phyloP scores from a whole-genome alignment of 2,329 filamentous ascomycete species.

The Exophiala bonariae region DNA sequence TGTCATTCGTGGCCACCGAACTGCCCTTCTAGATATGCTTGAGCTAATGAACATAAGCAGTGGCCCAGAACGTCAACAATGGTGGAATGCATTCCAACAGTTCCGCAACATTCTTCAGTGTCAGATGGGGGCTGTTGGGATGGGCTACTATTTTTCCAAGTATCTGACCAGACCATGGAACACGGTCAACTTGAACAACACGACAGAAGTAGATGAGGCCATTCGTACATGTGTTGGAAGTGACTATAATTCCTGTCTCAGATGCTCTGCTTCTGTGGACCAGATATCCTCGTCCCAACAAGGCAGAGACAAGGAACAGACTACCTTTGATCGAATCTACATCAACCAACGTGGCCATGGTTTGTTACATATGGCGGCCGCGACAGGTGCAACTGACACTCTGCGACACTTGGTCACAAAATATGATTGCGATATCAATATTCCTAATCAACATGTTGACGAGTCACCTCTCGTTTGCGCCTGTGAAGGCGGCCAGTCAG shows the following conservation, averaged over 20 bases:
- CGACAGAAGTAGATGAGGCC: neutral
- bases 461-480: slow-evolving; percentile 8
- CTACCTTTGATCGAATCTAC: slow-evolving; percentile 5
- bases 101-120: slow-evolving; percentile 5
- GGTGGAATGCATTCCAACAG: slow-evolving; percentile 3
- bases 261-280: neutral
- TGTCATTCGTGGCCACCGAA: slow-evolving; percentile 5
- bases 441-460: slow-evolving; percentile 5
- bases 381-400: neutral
- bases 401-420: slow-evolving; percentile 3
- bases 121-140: slow-evolving; percentile 4
- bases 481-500: neutral
- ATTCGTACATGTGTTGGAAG: slow-evolving; percentile 2
- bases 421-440: slow-evolving; percentile 6
- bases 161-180: slow-evolving; percentile 3
- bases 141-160: slow-evolving; percentile 1
- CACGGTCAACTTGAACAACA: neutral
- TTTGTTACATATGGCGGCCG: slow-evolving; percentile 3
- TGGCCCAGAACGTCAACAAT: neutral
- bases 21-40: slow-evolving; percentile 1
- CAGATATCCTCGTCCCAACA: neutral
- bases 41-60: neutral
- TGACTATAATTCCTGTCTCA: neutral
- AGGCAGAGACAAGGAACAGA: slow-evolving; percentile 3
- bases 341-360: slow-evolving; percentile 7